Base-by-base conservation (phyloP, 1,284 basidiomycete genomes). In the Takashimella tepidaria region DNA sequence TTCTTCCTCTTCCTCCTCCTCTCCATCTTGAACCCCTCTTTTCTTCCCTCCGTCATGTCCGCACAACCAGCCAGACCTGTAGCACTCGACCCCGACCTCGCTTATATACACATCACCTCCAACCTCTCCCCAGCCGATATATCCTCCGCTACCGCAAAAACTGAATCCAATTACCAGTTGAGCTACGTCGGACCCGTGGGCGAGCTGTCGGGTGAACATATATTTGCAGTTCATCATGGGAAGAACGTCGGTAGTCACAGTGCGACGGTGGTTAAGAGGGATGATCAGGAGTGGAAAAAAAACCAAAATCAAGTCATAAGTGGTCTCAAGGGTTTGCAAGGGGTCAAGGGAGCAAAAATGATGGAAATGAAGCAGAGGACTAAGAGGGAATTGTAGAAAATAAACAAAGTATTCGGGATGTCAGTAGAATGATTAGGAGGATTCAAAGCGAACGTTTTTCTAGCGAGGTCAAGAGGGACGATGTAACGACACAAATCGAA, bases 181-280 rank as follows among this genome's bases (percentile, higher is more conserved):
- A 51, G 54, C 23, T 70, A 70, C 54, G 41, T 69, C 12, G 72
- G 68, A 1, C 68, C 63, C 3, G 64, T 74, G 1, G 72, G 72
- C 20, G 72, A 74, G 54, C 59, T 74, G 6, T 47, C 61, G n/a
- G 67, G 64, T 24, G 72, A 72, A 56, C 66, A 72, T 51, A 64
- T 74, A 22, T 74, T 66, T 50, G 61, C 71, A 50, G 63, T 70
- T 11, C 59, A 25, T 37, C 27, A 21, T 41, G 49, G 13, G 56
- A 46, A 20, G 45, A 12, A 24, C 11, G 25, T 19, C 42, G 8
- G 44, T 45, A 10, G 59, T 41, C 10, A 41, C n/a, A n/a, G n/a
- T n/a, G n/a, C n/a, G n/a, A n/a, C 40, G 24, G 40, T 50, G 3
- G 31, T 58, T 12, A 57, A 45, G 40, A 51, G 53, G 20, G 45